Base-by-base conservation (phyloP, 306 rosid genomes). In the Trichosanthes cucumerina region DNA sequence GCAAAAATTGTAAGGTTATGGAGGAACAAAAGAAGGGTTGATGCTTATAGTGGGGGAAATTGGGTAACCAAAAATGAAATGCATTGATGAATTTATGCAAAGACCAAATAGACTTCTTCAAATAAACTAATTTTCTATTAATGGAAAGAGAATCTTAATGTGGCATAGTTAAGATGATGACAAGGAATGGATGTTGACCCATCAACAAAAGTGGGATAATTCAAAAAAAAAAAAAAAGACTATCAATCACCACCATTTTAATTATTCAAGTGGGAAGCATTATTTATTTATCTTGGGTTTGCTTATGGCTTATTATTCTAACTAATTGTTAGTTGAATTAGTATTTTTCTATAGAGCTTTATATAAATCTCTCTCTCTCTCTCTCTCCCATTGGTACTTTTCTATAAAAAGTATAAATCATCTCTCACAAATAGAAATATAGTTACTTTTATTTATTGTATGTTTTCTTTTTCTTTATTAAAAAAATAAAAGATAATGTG, bases 131-230 rank as follows among this genome's bases (percentile, higher is more conserved):
- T 62, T 76, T 64, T 75, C 82, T 77, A 77, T 41, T 78, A 86
- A 79, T 57, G 78, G 83, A 77, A 88, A 82, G 65, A 33, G 88
- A 83, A 85, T 88, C 79, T 83, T 75, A 78, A 85, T 64, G 69
- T 66, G 90, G 86, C 83, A 85, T 74, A 75, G 79, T 85, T 82
- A 88, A 90, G 94, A 89, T 84, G 89, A 84, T 86, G 94, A 88
- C 84, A 86, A 78, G 85, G 86, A 85, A 81, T 79, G 81, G 92
- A 88, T 85, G 92, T 86, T 85, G 92, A 90, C 92, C 84, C 82
- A 66, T 85, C 88, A 90, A 90, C 87, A 68, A 86, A 85, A 71
- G 58, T 23, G 21, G 54, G 88, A 88, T 80, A 82, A 82, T 64
- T 82, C 87, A 88, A 2, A 64, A 28, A 28, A 0, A 62, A 31